phyloP scores from a whole-genome alignment of 1,284 basidiomycete genomes.

The Cystobasidium slooffiae region DNA sequence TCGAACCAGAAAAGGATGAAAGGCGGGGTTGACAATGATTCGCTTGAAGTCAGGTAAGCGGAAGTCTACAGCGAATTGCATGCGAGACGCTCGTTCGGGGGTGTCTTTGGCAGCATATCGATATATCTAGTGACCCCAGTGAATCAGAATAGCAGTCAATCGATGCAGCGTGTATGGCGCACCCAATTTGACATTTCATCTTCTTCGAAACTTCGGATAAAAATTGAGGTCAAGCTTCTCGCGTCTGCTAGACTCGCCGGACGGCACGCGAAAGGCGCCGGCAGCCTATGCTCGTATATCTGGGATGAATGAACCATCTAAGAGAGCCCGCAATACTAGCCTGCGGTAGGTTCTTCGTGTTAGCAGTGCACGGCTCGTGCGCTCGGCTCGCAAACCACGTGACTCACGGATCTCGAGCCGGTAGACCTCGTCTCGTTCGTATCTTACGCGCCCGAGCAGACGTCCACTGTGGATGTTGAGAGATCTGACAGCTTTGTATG shows the following conservation, averaged over 20 bases:
- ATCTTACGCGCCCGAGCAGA: too few species aligned
- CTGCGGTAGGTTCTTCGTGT: not conserved
- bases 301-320: not conserved
- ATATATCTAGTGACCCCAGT: not conserved
- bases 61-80: conserved; percentile 14
- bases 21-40: conserved; percentile 9
- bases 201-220: conserved; percentile 23
- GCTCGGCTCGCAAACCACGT: too few species aligned
- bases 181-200: conserved; percentile 31
- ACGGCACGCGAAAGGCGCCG: not conserved
- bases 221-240: conserved; percentile 18
- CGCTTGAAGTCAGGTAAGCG: conserved; percentile 21
- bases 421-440: too few species aligned
- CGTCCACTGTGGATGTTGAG: too few species aligned
- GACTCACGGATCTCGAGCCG: too few species aligned
- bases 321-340: not conserved
- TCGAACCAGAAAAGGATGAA: conserved; percentile 15
- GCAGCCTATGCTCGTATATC: conserved; percentile 2
- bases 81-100: not conserved
- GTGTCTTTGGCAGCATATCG: not conserved
- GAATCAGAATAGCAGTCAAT: not conserved
- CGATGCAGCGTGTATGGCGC: not conserved
- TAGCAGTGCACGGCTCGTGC: not conserved
- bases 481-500: too few species aligned
- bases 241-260: conserved; percentile 20